A percentile compares a stretch with the other conserved stretches of the same genome.
Conservation (phyloP, 768 basidiomycete species). For the Trametes villosa region DNA sequence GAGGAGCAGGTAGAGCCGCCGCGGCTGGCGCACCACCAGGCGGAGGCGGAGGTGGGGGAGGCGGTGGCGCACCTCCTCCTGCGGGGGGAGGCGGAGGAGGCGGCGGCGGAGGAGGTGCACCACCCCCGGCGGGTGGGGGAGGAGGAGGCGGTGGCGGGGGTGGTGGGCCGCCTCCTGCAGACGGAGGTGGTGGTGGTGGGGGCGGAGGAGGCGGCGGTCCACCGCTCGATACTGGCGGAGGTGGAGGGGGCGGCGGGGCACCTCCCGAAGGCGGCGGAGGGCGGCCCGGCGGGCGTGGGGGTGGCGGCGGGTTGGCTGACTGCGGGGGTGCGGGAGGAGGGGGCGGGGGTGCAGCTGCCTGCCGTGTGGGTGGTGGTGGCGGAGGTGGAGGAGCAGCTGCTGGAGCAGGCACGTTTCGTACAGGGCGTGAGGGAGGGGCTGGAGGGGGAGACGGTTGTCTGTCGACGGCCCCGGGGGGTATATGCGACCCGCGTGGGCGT, state of each 20-base stretch:
- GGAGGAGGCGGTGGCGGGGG: slow-evolving; percentile 43
- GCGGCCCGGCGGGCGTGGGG: slow-evolving; percentile 41
- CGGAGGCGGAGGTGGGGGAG: slow-evolving; percentile 55
- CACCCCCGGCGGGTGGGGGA: slow-evolving; percentile 24
- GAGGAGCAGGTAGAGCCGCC: slow-evolving; percentile 49
- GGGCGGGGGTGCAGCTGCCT: slow-evolving; percentile 40
- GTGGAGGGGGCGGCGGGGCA: slow-evolving; percentile 40
- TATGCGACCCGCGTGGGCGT: slow-evolving; percentile 41
- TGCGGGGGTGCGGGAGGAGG: slow-evolving; percentile 37
- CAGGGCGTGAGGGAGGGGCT: slow-evolving; percentile 44
- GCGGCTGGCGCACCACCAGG: slow-evolving; percentile 36
- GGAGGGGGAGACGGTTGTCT: slow-evolving; percentile 56
- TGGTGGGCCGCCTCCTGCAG: slow-evolving; percentile 29
- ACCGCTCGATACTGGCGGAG: slow-evolving; percentile 32
- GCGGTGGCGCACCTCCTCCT: slow-evolving; percentile 41
- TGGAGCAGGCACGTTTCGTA: slow-evolving; percentile 37
- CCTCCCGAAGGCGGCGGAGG: slow-evolving; percentile 31
- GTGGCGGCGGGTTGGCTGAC: slow-evolving; percentile 37
- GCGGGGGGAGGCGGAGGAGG: slow-evolving; percentile 35
- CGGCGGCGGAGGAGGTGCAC: slow-evolving; percentile 45
- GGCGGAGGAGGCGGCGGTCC: slow-evolving; percentile 35
- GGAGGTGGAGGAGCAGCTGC: slow-evolving; percentile 36
- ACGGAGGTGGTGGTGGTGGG: slow-evolving; percentile 37
- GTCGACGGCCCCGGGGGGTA: slow-evolving; percentile 20
- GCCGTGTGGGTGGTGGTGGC: slow-evolving; percentile 30